These are phyloP conservation scores for Arthroderma sp. DNA, from an alignment of 2,329 filamentous ascomycete genomes.

Conservation along the genomic window DNA sequence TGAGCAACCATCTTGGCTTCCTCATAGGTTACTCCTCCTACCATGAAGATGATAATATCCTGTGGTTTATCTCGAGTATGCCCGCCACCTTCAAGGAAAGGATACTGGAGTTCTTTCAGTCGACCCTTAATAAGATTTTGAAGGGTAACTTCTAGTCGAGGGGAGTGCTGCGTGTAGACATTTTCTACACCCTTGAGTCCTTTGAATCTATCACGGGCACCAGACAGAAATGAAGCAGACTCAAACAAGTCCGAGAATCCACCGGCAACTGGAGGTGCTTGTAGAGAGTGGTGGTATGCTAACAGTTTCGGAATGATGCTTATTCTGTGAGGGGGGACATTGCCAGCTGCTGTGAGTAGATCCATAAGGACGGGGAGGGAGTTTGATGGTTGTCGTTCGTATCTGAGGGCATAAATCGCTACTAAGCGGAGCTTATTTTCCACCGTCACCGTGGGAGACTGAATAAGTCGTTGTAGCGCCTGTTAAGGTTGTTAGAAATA, in stretches of 20 bases:
- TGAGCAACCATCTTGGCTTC: conserved; percentile 94
- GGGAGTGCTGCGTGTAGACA: conserved; percentile 95
- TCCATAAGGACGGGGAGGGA: conserved; percentile 75
- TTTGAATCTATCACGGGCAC: conserved; percentile 76
- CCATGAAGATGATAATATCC: conserved; percentile 87
- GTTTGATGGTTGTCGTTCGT: conserved; percentile 75
- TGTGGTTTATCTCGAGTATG: conserved; percentile 90
- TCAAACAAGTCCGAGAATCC: conserved; percentile 90
- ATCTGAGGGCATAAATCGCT: conserved; percentile 86
- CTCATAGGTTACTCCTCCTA: conserved; percentile 89
- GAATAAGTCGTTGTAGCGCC: conserved; percentile 76
- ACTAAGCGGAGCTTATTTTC: conserved; percentile 83
- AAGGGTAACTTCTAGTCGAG: conserved; percentile 70
- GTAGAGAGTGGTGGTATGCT: conserved; percentile 73
- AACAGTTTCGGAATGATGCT: conserved; percentile 72
- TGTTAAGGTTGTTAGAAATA: conserved; percentile 21
- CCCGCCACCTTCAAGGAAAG: conserved; percentile 79
- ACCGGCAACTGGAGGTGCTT: conserved; percentile 58
- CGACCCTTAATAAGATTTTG: conserved; percentile 90
- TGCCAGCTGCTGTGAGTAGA: conserved; percentile 70
- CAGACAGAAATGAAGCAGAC: conserved; percentile 77
- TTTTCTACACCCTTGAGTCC: conserved; percentile 96
- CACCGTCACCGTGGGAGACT: conserved; percentile 59
- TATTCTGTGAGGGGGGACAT: conserved; percentile 60
- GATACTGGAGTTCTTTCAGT: conserved; percentile 74